phyloP scores from a whole-genome alignment of 2,329 filamentous ascomycete species.

The Nigrospora oryzae region DNA sequence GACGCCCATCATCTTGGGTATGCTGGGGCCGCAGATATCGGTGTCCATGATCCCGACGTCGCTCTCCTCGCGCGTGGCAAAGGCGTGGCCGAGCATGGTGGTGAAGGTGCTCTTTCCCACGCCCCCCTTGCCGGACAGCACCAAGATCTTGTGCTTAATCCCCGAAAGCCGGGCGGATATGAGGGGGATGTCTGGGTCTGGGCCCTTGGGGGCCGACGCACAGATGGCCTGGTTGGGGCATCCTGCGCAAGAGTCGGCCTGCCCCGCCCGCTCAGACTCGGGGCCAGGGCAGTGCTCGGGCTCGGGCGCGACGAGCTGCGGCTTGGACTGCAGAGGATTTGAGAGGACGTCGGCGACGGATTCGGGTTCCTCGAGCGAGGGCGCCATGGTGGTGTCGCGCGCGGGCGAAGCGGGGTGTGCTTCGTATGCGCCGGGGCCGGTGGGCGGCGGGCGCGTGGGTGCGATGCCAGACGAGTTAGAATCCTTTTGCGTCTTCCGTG shows the following conservation, averaged over 20 bases:
- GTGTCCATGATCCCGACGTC: conserved; percentile 96
- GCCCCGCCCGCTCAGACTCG: conserved; percentile 62
- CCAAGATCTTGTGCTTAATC: conserved; percentile 85
- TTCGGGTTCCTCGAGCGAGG: conserved; percentile 67
- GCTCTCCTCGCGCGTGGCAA: conserved; percentile 69
- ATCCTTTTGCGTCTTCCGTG: too few relatives aligned
- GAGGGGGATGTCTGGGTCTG: conserved; percentile 85
- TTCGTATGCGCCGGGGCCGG: not conserved
- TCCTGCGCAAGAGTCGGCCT: conserved; percentile 78
- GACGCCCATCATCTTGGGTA: conserved; percentile 98
- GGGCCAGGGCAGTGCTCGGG: conserved; percentile 95
- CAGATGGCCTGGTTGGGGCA: conserved; percentile 96
- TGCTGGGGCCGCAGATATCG: conserved; percentile 91
- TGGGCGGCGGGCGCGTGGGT: not conserved
- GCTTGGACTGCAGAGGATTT: conserved; percentile 68
- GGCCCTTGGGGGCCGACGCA: conserved; percentile 87
- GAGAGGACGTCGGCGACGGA: conserved; percentile 61
- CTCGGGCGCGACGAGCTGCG: conserved; percentile 85
- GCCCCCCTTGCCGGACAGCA: conserved; percentile 90
- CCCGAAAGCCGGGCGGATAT: conserved; percentile 76
- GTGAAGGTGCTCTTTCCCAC: conserved; percentile 96
- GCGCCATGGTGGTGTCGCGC: conserved; percentile 52
- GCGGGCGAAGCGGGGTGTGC: not conserved
- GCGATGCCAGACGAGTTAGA: too few relatives aligned
- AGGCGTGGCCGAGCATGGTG: conserved; percentile 78